Evolutionary conservation across 371 early-diverging fungal genomes (phyloP).

Genomic region (Haplosporangium sp.): DNA sequence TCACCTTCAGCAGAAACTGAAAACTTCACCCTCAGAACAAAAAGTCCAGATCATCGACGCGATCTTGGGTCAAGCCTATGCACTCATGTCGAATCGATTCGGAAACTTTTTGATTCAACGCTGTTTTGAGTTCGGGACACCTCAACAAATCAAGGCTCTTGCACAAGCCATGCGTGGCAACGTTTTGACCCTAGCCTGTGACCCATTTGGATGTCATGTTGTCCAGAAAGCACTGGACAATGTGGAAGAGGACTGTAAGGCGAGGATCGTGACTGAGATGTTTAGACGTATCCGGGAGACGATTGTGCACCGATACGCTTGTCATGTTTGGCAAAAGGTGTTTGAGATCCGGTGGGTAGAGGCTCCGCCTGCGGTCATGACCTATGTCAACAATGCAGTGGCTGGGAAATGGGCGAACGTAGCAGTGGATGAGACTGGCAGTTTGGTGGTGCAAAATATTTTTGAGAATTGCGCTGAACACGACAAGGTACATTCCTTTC

Average conservation of each 20-base stretch:
- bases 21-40: constrained; percentile 65
- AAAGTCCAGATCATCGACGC: constrained; percentile 70
- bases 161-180: constrained; percentile 73
- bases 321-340: constrained; percentile 85
- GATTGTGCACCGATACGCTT: constrained; percentile 81
- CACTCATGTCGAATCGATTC: constrained; percentile 79
- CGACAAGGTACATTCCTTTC: constrained; percentile 61
- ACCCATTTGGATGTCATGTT: constrained; percentile 85
- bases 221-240: constrained; percentile 82
- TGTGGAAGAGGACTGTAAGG: constrained; percentile 70
- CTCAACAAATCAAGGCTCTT: constrained; percentile 66
- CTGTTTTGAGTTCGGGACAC: constrained; percentile 73
- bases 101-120: constrained; percentile 85
- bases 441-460: constrained; percentile 83
- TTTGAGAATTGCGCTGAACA: constrained; percentile 76
- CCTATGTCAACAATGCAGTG: constrained; percentile 67
- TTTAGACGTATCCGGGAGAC: constrained; percentile 73
- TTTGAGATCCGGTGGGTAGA: constrained; percentile 75
- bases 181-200: constrained; percentile 72
- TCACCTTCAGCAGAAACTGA: constrained; percentile 77
- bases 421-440: constrained; percentile 82
- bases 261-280: constrained; percentile 70
- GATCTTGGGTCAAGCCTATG: constrained; percentile 65
- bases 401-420: constrained; percentile 74
- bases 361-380: constrained; percentile 66